phyloP scores from a whole-genome alignment of 306 rosid species.

The Acmispon strigosus region DNA sequence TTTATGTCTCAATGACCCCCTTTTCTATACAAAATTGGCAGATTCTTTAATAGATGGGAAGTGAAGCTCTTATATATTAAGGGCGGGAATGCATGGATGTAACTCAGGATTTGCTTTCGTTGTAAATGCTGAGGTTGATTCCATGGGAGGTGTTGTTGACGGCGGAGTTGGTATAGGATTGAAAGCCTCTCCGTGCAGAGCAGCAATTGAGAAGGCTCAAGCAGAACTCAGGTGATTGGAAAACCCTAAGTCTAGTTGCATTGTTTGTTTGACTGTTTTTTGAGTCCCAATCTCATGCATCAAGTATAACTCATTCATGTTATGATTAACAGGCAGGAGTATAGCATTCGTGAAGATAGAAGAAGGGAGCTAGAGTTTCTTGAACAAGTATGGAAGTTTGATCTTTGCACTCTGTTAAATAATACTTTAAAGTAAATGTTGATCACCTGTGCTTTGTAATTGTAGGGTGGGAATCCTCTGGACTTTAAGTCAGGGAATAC shows the following conservation, averaged over 20 bases:
- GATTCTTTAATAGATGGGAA: slow-evolving; percentile 51
- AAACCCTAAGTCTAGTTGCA: slow-evolving; percentile 11
- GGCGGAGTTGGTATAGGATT: slow-evolving; percentile 91
- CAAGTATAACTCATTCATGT: slow-evolving; percentile 24
- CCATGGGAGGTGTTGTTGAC: slow-evolving; percentile 99
- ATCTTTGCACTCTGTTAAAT: slow-evolving; percentile 4
- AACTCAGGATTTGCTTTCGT: slow-evolving; percentile 66
- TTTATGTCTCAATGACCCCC: background rate
- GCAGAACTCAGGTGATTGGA: slow-evolving; percentile 78
- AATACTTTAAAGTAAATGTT: slow-evolving; percentile 8
- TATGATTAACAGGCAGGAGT: slow-evolving; percentile 73
- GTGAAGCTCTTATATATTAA: slow-evolving; percentile 34
- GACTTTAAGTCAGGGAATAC: slow-evolving; percentile 81
- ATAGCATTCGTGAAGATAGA: slow-evolving; percentile 88
- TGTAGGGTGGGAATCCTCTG: slow-evolving; percentile 97
- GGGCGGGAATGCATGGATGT: slow-evolving; percentile 89
- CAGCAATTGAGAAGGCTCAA: slow-evolving; percentile 93
- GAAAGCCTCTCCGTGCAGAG: slow-evolving; percentile 91
- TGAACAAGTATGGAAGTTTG: slow-evolving; percentile 70
- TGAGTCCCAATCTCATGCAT: slow-evolving; percentile 9
- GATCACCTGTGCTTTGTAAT: slow-evolving; percentile 18
- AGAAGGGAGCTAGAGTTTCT: slow-evolving; percentile 95
- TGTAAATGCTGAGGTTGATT: slow-evolving; percentile 99
- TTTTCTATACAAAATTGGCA: slow-evolving; percentile 17
- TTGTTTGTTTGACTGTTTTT: slow-evolving; percentile 10